Evolutionary conservation across 2,329 filamentous ascomycete species (phyloP), one percentile per base, ranked within the genome.

Genomic region (Rasamsonia emersonii): DNA sequence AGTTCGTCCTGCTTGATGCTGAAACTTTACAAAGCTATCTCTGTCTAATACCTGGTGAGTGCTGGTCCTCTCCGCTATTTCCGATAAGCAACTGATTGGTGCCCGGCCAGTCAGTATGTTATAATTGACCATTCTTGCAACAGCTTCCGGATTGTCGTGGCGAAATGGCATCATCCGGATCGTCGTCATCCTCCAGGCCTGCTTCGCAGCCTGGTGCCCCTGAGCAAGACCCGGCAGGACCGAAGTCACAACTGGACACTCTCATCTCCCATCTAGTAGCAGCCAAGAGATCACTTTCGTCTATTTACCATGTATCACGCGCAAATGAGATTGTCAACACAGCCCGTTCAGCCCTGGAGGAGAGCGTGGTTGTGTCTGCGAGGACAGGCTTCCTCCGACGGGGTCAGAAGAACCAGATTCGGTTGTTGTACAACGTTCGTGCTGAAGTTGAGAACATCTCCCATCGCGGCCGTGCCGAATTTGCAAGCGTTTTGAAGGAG

Each of bases 271-370:
- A 93, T 60, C 79, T 95, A 20, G 76, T 95, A 24, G 79, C 82
- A 18, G 83, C 89, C 6, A 95, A 95, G 56, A 77, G 85, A 26
- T 88, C 88, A 1, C 72, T 96, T 4, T 83, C 82, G 10, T 86
- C 86, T 8, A 86, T 93, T 55, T 76, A 71, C 24, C 78, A 83
- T 38, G 85, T 95, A 31, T 79, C 84, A 53, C 82, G 84, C 38
- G 88, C 86, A 43, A 88, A 91, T 52, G 82, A 93, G 50, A 78
- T 95, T 35, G 82, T 91, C 26, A 85, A 76, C 13, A 68, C 75
- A 9, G 85, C 86, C 4, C 79, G 86, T 19, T 65, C 71, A 18
- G 74, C 84, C 19, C 70, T 94, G 42, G 84, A 93, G 51, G 81
- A 91, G 45, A 79, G 79, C 28, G 79, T 85, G 32, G 69, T 88